Evolutionary conservation across 1,139 yeast genomes (phyloP), one percentile per base, ranked within the genome.

Genomic region (Candida anutae): DNA sequence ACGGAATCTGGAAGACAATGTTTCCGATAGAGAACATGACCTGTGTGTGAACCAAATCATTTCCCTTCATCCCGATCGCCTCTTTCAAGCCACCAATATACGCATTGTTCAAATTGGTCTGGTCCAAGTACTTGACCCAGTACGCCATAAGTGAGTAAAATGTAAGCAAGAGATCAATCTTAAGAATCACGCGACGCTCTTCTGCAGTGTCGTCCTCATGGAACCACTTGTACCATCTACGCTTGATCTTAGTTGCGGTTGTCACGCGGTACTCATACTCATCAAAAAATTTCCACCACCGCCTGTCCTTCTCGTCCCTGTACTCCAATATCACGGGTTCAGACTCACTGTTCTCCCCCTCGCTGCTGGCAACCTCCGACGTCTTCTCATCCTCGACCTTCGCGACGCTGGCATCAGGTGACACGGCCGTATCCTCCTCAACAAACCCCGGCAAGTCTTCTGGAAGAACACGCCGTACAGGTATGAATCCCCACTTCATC

Each of bases 111-210:
- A 74, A 56, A 43, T 70, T 72, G 26, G 75, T 62, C 33, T 69
- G 69, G 47, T 80, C 88, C 28, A 80, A 56, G 32, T 75, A 75
- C 45, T 79, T 79, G 28, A 76, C 77, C 81, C 84, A 80, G 49
- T 77, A 78, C 13, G 77, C 73, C 54, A 75, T 54, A 40, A 77
- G 59, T 19, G 80, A 66, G 46, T 74, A 79, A 23, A 74, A 52
- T 4, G 80, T 69, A 36, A 80, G 58, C 24, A 77, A 44, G 9
- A 77, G 32, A 44, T 81, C 93, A 28, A 80, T 51, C 46, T 81
- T 81, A 47, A 69, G 50, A 27, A 81, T 58, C 28, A 80, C 56
- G 26, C 40, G 69, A 49, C 56, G 73, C 74, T 64, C 70, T 10
- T 64, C 77, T 2, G 67, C 62, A 2, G 83, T 61, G 35, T 69